Evolutionary conservation across 805 yeast genomes (phyloP), one percentile per base, ranked within the genome.

Genomic region (Yarrowia phangngaensis): DNA sequence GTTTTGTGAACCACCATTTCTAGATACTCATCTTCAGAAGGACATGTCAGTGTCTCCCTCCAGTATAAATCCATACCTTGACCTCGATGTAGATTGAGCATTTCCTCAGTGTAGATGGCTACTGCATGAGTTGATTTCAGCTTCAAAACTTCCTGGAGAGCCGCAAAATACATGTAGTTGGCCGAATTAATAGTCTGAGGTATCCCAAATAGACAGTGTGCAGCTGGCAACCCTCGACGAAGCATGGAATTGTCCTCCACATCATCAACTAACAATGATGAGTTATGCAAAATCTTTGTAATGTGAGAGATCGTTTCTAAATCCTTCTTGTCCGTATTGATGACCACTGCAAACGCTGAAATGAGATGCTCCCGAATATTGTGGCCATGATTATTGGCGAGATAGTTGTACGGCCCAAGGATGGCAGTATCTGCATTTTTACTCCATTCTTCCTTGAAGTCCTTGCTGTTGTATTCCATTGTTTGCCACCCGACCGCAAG

Each of bases 31-130:
- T 64, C 61, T 52, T 79, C 82, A 4, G 70, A 67, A 0, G 92
- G 92, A 36, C 82, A 71, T 1, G 60, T 59, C 23, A 70, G 58
- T 20, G 72, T 68, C 51, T 87, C 95, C 54, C 97, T 70, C 96
- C 97, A 89, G 63, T 80, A 82, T 15, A 89, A 72, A 57, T 89
- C 97, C 52, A 83, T 64, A 0, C 95, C 94, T 68, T 89, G 97
- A 5, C 97, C 97, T 36, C 83, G 72, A 61, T 89, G 97, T 51
- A 89, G 66, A 58, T 83, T 80, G 46, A 84, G 63, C 78, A 89
- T 70, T 57, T 89, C 96, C 43, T 84, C 84, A 52, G 77, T 70
- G 52, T 80, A 73, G 1, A 80, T 58, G 63, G 55, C 3, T 69
- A 64, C 12, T 64, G 69, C 41, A 55, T 55, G 29, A 56, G 58